Evolutionary conservation across 1,284 basidiomycete genomes (phyloP), one percentile per base, ranked within the genome.

Genomic region (Tilletia caries): DNA sequence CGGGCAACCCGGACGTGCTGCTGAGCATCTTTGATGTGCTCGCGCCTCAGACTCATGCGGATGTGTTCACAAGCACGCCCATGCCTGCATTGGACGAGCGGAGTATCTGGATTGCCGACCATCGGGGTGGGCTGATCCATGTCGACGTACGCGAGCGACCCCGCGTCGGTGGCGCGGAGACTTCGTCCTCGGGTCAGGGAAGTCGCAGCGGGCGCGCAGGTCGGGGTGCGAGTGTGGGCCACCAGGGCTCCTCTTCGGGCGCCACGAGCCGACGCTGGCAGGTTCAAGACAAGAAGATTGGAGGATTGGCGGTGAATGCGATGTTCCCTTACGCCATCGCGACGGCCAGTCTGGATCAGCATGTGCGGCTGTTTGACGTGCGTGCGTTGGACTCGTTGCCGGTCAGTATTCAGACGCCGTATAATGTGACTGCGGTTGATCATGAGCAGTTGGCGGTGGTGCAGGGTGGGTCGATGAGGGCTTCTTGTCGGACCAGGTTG

Each of bases 251-350:
- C 25, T 12, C 29, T 3, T 18, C 25, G 1, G 18, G 64, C 23
- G 65, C 41, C 8, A 50, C 46, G 46, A 34, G 25, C 18, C 67
- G 73, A 12, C 68, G 81, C 18, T 82, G 81, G 81, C 80, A 82
- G 66, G 75, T 81, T 12, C 77, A 76, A 70, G 80, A 82, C 44
- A 82, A 82, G 68, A 82, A 77, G 73, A 79, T 82, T 68, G 81
- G 81, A 27, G 79, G 76, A 43, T 72, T 82, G 70, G 76, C 81
- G n/a, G 73, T 82, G 58, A 81, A 82, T 44, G 68, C 67, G 5
- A 34, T 62, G 0, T 68, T 66, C 0, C 78, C 80, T 2, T 74
- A 77, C 67, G 78, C 75, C 54, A 72, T 82, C 29, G 79, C 81
- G 6, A 79, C 80, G 0, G 81, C 80, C 1, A 77, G 76, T 18